phyloP scores from a whole-genome alignment of 441 rosid species.

The Melastoma candidum region DNA sequence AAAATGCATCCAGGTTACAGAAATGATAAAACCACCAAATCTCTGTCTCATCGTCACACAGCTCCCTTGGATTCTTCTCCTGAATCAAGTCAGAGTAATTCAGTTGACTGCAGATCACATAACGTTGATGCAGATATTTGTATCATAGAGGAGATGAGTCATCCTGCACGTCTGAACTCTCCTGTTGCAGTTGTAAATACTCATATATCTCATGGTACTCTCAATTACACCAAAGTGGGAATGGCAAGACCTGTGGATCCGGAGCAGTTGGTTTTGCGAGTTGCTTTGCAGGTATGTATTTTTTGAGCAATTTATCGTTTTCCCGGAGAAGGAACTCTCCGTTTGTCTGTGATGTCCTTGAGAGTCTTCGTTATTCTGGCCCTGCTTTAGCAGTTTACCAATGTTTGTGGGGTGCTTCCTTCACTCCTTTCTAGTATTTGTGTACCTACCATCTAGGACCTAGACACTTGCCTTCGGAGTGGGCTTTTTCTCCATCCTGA shows the following conservation, averaged over 20 bases:
- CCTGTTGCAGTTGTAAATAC: conserved; percentile 18
- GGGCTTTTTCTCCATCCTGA: no score
- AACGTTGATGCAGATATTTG: conserved; percentile 69
- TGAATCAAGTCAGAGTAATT: conserved; percentile 64
- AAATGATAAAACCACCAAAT: conserved; percentile 27
- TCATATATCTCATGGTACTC: conserved; percentile 17
- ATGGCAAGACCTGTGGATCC: conserved; percentile 31
- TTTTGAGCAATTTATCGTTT: neutral
- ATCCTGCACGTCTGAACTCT: conserved; percentile 30
- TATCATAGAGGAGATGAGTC: conserved; percentile 70
- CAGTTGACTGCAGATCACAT: conserved; percentile 43
- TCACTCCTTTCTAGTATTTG: no score
- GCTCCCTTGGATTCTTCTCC: conserved; percentile 32
- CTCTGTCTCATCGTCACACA: conserved; percentile 25
- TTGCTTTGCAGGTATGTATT: conserved; percentile 72
- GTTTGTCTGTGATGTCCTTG: neutral
- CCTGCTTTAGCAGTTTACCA: neutral
- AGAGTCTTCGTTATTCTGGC: no score
- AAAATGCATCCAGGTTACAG: conserved; percentile 22
- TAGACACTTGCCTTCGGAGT: no score
- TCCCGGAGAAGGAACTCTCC: neutral
- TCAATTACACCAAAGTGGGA: conserved; percentile 27
- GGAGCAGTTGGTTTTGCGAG: conserved; percentile 52
- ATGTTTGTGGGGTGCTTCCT: no score
- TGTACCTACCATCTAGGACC: no score